Conservation (phyloP, 345 rosid genomes). For the Populus tremula region DNA sequence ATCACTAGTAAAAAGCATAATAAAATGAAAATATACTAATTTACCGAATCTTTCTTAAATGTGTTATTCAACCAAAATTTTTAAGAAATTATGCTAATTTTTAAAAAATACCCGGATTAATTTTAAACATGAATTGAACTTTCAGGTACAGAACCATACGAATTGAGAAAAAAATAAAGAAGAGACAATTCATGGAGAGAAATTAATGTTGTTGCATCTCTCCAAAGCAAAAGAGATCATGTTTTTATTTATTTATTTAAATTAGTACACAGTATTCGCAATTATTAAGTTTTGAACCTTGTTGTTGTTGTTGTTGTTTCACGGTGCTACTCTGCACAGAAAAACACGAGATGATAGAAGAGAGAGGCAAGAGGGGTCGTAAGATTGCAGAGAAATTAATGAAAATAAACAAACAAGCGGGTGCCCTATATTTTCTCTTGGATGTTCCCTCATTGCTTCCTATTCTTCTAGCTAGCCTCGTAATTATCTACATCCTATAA, state of each 20-base stretch:
- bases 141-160: conserved; percentile 3
- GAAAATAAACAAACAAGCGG: neutral
- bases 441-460: neutral
- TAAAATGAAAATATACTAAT: no score
- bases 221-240: conserved; percentile 1
- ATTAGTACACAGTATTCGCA: no score
- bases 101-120: no score
- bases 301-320: no score
- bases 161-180: neutral
- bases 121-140: no score
- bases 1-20: accelerated
- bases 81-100: no score
- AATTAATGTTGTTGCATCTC: conserved; percentile 22
- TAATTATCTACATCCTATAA: no score
- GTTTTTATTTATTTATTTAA: no score
- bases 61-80: no score
- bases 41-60: no score
- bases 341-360: neutral
- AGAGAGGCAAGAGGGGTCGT: neutral
- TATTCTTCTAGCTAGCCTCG: neutral
- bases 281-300: no score
- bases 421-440: neutral
- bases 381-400: neutral
- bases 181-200: neutral
- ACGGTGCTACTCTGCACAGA: no score